Evolutionary conservation across 164 flowering plant genomes (phyloP), one percentile per base, ranked within the genome.

Genomic region (Tetracentron sinense): DNA sequence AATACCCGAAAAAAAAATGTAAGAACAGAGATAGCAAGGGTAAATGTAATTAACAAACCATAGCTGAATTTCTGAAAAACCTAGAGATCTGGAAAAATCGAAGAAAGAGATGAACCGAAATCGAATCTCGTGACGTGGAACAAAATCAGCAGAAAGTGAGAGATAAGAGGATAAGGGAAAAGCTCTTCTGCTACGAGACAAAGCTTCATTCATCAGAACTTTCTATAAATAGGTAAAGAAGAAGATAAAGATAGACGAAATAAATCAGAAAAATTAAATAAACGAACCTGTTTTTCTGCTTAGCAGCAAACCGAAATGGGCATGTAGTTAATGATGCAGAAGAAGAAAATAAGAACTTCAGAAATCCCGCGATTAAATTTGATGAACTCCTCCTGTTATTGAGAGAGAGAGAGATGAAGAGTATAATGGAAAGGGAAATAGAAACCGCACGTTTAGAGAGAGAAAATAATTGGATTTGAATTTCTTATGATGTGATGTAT

Each of bases 131-230:
- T 42, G 62, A 58, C 47, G 49, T 58, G 4, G 62, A 58, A 20
- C 62, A 1, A 15, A 58, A 22, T 42, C 50, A 58, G 50, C 23
- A 42, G 4, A 16, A 31, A 14, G 38, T 33, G 14, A 8, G 14
- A 16, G 14, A 38, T 25, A 57, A 10, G 31, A 15, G 62, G 62
- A 58, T 58, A 42, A 58, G 51, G 17, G 6, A 58, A 6, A 58
- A 58, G 22, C 20, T 42, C 10, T 12, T 31, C 44, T 38, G 44
- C 44, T 3, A 38, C 44, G 14, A 38, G 44, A 38, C 44, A 38
- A 38, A 38, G 44, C 44, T 10, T 10, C 44, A 3, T 38, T 10
- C 44, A 12, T 38, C 11, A 38, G 44, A 4, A 38, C 44, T 38
- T 38, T 38, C 44, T 38, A 38, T 33, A 33, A 4, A 33, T 33